Conservation (phyloP, 768 basidiomycete species). For the Piloderma croceum region DNA sequence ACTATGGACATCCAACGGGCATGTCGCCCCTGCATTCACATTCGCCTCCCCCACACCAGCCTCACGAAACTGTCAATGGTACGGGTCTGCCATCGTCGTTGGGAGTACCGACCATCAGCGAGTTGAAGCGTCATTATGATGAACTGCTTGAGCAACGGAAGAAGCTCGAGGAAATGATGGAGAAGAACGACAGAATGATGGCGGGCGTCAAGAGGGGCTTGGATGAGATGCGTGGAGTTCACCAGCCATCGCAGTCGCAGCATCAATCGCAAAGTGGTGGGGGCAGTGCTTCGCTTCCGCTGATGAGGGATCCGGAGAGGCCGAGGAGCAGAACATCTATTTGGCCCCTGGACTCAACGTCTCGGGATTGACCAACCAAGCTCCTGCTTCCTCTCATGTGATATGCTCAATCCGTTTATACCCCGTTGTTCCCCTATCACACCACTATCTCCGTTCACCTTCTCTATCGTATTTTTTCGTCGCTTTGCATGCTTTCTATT, state of each 20-base stretch:
- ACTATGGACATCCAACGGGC: slow-evolving; percentile 32
- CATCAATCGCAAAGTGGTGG: too few relatives aligned
- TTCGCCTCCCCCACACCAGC: slow-evolving; percentile 4
- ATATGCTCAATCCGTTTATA: too few relatives aligned
- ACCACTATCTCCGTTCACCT: too few relatives aligned
- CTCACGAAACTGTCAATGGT: slow-evolving; percentile 11
- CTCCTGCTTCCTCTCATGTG: too few relatives aligned
- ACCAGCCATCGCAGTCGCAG: slow-evolving; percentile 23
- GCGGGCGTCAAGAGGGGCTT: slow-evolving; percentile 64
- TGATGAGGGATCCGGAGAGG: too few relatives aligned
- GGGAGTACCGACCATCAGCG: slow-evolving; percentile 43
- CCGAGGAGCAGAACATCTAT: too few relatives aligned
- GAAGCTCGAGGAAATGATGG: slow-evolving; percentile 67
- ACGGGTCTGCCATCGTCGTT: slow-evolving; percentile 17
- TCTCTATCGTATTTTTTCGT: too few relatives aligned
- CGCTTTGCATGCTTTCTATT: too few relatives aligned
- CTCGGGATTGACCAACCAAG: too few relatives aligned
- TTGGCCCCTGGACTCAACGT: too few relatives aligned
- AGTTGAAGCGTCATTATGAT: slow-evolving; percentile 68
- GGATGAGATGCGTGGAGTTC: slow-evolving; percentile 63
- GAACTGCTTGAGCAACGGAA: slow-evolving; percentile 59
- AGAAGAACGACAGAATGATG: slow-evolving; percentile 71
- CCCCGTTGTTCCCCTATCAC: too few relatives aligned
- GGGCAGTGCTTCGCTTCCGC: too few relatives aligned
- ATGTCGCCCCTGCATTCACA: slow-evolving; percentile 29